Evolutionary conservation across 306 rosid genomes (phyloP).

Genomic region (Prosopis cineraria): DNA sequence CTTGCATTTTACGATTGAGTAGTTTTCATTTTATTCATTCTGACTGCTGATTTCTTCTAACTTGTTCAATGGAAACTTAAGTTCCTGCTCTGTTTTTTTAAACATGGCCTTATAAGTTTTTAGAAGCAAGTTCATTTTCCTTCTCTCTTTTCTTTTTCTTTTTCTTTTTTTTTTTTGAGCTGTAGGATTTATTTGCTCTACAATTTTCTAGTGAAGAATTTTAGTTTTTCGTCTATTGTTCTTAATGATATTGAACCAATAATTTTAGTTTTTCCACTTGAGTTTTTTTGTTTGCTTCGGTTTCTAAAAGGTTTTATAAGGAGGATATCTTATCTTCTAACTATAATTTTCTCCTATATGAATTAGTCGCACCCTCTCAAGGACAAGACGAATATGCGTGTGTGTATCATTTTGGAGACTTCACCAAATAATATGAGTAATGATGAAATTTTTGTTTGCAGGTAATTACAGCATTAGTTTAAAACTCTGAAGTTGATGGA

Average conservation of each 20-base stretch:
- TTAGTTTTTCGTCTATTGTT: neutral
- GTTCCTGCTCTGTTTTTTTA: no score
- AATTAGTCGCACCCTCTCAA: neutral
- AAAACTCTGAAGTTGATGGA: slow-evolving; percentile 47
- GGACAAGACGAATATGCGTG: neutral
- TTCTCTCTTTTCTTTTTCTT: no score
- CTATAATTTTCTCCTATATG: neutral
- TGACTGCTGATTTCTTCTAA: no score
- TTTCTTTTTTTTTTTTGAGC: no score
- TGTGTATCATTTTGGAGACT: neutral
- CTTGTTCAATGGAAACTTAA: no score
- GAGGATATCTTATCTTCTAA: neutral
- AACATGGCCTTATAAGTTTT: no score
- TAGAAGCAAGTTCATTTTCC: no score
- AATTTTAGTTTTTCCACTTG: no score
- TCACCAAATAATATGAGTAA: slow-evolving; percentile 1
- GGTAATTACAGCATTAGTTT: slow-evolving; percentile 30
- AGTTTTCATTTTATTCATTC: no score
- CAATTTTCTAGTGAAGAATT: neutral
- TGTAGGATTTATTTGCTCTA: no score
- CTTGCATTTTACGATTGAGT: no score
- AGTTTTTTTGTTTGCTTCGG: neutral
- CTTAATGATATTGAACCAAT: neutral
- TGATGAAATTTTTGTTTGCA: slow-evolving; percentile 30
- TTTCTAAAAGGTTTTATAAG: neutral